Conservation (phyloP, 768 basidiomycete species). For the Hericium erinaceus region DNA sequence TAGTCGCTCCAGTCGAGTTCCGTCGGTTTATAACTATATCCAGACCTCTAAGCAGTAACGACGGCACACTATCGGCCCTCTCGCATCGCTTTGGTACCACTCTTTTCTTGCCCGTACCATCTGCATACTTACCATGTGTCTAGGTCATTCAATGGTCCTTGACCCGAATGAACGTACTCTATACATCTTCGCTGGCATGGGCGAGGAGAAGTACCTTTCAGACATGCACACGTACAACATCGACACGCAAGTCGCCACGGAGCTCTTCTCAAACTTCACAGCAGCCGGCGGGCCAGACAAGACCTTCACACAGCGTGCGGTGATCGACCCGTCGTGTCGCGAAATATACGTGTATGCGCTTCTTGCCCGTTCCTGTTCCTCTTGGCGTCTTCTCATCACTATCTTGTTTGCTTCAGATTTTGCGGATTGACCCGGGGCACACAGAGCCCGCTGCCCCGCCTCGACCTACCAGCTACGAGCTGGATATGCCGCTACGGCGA, state of each 20-base stretch:
- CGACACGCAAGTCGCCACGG: constrained; percentile 42
- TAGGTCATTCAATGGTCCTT: constrained; percentile 78
- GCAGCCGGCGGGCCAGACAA: constrained; percentile 56
- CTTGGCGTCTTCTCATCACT: neutral
- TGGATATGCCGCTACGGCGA: constrained; percentile 62
- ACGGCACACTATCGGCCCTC: constrained; percentile 23
- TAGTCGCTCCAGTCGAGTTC: too few species aligned
- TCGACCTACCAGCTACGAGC: constrained; percentile 43
- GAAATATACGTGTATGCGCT: constrained; percentile 65
- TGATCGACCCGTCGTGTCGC: constrained; percentile 48
- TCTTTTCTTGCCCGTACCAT: neutral
- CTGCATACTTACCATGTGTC: neutral
- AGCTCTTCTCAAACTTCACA: constrained; percentile 57
- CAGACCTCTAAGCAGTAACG: too few species aligned
- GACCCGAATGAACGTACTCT: constrained; percentile 49
- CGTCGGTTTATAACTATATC: neutral
- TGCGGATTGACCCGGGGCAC: constrained; percentile 46
- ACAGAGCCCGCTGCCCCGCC: constrained; percentile 29
- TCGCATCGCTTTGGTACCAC: constrained; percentile 50
- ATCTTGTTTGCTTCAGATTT: constrained; percentile 32
- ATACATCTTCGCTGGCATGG: constrained; percentile 70
- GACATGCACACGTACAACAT: constrained; percentile 76
- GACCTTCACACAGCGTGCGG: constrained; percentile 67
- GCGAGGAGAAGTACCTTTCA: constrained; percentile 48
- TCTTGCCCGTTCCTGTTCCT: neutral